These are phyloP conservation scores for Ambrosia hybrid DNA, from an alignment of 140 eudicot species.

Conservation along the genomic window DNA sequence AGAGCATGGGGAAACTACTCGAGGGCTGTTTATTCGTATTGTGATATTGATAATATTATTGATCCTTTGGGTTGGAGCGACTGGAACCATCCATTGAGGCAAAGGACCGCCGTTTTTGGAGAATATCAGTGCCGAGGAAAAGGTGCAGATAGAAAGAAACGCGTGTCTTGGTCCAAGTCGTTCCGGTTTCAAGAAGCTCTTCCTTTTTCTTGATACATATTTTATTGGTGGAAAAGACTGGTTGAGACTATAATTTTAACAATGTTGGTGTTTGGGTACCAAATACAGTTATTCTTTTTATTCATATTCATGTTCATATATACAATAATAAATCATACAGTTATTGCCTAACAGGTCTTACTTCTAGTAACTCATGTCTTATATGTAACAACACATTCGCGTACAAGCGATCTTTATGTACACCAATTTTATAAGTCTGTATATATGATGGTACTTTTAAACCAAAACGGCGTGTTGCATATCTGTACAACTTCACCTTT, in stretches of 20 bases:
- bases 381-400: conserved; percentile 5
- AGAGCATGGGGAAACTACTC: no score
- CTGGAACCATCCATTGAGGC: conserved; percentile 54
- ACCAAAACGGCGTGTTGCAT: conserved; percentile 58
- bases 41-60: conserved; percentile 46
- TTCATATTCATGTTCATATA: conserved; percentile 4
- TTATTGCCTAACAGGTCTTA: no score
- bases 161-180: no score
- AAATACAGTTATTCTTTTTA: background rate
- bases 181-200: no score
- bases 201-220: no score
- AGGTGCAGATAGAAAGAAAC: conserved; percentile 52
- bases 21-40: conserved; percentile 25
- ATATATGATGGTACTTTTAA: conserved; percentile 36
- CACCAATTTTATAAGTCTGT: conserved; percentile 32
- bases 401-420: conserved; percentile 32
- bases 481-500: conserved; percentile 78
- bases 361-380: no score
- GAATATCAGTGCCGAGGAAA: conserved; percentile 73
- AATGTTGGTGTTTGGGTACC: background rate
- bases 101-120: conserved; percentile 62
- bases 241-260: no score
- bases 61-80: conserved; percentile 60
- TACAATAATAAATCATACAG: no score
- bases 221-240: no score